Evolutionary conservation across 768 basidiomycete species (phyloP).

Genomic region (Russula emetica): DNA sequence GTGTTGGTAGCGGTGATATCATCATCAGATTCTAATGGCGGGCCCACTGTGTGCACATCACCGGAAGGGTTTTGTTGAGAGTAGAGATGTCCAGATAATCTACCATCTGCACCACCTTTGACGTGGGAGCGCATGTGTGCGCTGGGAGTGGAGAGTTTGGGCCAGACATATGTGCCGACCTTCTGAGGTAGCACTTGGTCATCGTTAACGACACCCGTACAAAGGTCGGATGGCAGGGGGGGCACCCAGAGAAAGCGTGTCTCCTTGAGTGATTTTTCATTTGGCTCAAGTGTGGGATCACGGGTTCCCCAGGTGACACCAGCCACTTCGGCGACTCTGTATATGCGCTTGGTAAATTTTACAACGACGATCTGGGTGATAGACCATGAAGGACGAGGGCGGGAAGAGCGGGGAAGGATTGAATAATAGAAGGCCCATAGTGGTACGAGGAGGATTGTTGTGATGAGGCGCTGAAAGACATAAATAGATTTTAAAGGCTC

Average conservation of each 20-base stretch:
- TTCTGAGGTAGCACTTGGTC: conserved; percentile 39
- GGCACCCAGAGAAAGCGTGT: conserved; percentile 49
- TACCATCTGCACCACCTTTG: not conserved
- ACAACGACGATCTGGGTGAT: conserved; percentile 48
- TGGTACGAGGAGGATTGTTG: conserved; percentile 46
- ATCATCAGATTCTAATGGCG: not conserved
- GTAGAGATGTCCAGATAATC: not conserved
- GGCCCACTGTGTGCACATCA: not conserved
- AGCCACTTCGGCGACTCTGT: conserved; percentile 51
- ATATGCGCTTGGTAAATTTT: conserved; percentile 50
- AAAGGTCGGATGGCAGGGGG: conserved; percentile 39
- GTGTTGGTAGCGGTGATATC: not conserved
- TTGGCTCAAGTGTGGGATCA: conserved; percentile 41
- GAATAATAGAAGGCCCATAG: conserved; percentile 44
- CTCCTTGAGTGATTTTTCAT: conserved; percentile 37
- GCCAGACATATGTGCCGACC: conserved; percentile 50
- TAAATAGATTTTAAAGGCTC: conserved; percentile 47
- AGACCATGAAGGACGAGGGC: conserved; percentile 50
- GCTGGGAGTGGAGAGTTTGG: conserved; percentile 34
- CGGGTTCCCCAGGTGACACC: conserved; percentile 53
- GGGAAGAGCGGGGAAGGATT: conserved; percentile 41
- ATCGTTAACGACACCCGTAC: conserved; percentile 43
- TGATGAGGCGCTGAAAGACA: conserved; percentile 45
- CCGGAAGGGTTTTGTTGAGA: not conserved
- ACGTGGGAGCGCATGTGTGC: conserved; percentile 3